phyloP scores from a whole-genome alignment of 257 asterid species.

The Scutellaria minor region DNA sequence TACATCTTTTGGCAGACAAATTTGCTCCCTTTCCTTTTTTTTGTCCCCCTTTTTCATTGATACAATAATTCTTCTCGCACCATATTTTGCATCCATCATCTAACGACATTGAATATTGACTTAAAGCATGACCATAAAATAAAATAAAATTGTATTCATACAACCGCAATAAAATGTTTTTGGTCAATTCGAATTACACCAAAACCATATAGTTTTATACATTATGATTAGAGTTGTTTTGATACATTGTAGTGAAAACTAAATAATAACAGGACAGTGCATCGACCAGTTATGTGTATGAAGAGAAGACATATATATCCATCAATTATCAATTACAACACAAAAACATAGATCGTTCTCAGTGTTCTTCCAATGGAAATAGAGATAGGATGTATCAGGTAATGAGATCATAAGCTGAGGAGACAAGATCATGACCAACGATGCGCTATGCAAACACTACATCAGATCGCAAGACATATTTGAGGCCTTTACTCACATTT shows the following conservation, averaged over 20 bases:
- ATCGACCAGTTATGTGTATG: not conserved
- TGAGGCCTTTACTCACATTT: slow-evolving; percentile 75
- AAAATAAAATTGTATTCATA: no score
- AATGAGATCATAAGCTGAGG: not conserved
- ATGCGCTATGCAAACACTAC: slow-evolving; percentile 60
- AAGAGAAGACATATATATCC: not conserved
- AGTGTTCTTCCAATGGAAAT: not conserved
- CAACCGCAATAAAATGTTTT: no score
- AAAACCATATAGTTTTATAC: no score
- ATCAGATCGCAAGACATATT: slow-evolving; percentile 84
- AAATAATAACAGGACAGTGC: not conserved
- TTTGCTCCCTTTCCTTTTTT: not conserved
- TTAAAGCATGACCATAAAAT: no score
- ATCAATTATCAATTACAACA: not conserved
- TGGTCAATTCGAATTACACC: no score
- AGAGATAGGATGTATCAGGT: not conserved
- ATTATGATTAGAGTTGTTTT: no score
- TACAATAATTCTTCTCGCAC: no score
- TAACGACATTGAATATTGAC: no score
- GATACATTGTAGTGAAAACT: no score
- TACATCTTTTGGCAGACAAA: not conserved
- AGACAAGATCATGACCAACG: not conserved
- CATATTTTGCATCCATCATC: no score
- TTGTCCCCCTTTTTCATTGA: no score
- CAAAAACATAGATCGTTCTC: not conserved